Base-by-base conservation (phyloP, 495 filamentous ascomycete species). In the Xylaria curta region DNA sequence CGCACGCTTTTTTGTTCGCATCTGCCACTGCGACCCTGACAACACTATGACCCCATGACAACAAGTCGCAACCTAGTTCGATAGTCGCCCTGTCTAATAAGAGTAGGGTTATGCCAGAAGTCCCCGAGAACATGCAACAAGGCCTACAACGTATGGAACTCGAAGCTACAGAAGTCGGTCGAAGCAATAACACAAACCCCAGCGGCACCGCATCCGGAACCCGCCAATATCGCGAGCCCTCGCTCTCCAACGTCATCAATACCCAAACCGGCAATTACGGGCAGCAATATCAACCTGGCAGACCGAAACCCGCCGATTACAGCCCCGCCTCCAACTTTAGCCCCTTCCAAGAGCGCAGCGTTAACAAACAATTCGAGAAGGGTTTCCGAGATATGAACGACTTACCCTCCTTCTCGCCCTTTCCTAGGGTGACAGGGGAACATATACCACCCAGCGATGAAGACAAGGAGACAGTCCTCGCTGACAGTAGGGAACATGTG, bases 401-500 rank as follows among this genome's bases (percentile, higher is more conserved):
- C 66, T 84, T 88, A 47, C 93, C 95, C 36, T 93, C 90, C 70
- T 94, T 97, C 84, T 97, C 95, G 10, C 93, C 94, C 0, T 98
- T 99, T 80, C 96, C 96, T 46, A 92, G 93, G 72, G 86, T 97
- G 67, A 88, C 88, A 74, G 94, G 93, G 21, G 90, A 94, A 49
- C 97, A 98, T 79, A 93, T 99, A 9, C 97, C 96, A 19, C 94
- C 94, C 2, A 94, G 93, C 72, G 94, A 97, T 82, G 95, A 98
- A 73, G 93, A 98, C 80, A 93, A 95, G 77, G 96, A 97, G 78
- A 89, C 90, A 19, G 93, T 91, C 64, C 83, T 99, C 44, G 94
- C 96, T 79, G 89, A 89, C 78, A 94, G 94, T 51, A 91, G 96
- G 49, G 81, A 90, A 69, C 86, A 91, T 54, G 95, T 99, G 24